A percentile compares a stretch with the other conserved stretches of the same genome.
These are phyloP conservation scores for Fraxinus americana DNA, from an alignment of 257 asterid genomes.

Conservation along the genomic window DNA sequence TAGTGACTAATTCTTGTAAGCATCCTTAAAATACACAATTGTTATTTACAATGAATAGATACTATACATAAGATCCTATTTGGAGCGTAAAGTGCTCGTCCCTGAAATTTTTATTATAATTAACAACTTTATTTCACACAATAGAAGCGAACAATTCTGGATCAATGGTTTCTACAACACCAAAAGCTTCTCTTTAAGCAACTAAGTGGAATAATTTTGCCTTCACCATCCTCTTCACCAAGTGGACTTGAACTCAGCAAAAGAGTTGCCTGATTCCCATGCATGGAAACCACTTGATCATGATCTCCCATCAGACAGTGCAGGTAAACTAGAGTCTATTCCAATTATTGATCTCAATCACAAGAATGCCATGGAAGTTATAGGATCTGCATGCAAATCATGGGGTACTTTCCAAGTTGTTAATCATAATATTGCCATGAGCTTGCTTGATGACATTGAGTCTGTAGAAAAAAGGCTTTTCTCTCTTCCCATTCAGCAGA, in stretches of 20 bases:
- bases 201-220: too few species aligned
- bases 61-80: too few species aligned
- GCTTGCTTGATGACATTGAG: slow-evolving; percentile 48
- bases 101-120: too few species aligned
- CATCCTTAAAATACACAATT: too few species aligned
- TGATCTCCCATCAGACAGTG: slow-evolving; percentile 22
- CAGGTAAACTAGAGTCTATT: slow-evolving; percentile 30
- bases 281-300: slow-evolving; percentile 61
- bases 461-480: slow-evolving; percentile 47
- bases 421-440: slow-evolving; percentile 54
- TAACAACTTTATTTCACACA: too few species aligned
- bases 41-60: too few species aligned
- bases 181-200: too few species aligned
- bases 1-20: too few species aligned
- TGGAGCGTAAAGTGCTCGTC: too few species aligned
- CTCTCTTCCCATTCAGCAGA: slow-evolving; percentile 80
- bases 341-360: slow-evolving; percentile 66
- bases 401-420: slow-evolving; percentile 84
- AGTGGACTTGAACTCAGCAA: slow-evolving; percentile 66
- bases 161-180: too few species aligned
- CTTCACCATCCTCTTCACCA: too few species aligned
- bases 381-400: slow-evolving; percentile 89
- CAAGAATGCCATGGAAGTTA: slow-evolving; percentile 43
- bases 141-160: too few species aligned
- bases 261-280: slow-evolving; percentile 90